Conservation (phyloP, 495 filamentous ascomycete species). For the Friedmanniomyces endolithicus region DNA sequence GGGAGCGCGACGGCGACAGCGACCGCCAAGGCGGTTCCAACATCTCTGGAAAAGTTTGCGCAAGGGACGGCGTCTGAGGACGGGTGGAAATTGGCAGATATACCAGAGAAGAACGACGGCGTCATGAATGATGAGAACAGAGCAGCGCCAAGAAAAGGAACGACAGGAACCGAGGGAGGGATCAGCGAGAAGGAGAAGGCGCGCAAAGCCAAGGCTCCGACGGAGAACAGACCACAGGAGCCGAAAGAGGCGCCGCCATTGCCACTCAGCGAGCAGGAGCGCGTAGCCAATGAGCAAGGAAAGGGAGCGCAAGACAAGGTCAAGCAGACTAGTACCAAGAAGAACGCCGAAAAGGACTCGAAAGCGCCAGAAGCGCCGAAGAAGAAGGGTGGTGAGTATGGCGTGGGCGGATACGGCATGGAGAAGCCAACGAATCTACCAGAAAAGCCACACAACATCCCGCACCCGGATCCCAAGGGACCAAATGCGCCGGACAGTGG, state of each 20-base stretch:
- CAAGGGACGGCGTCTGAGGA: conserved; percentile 35
- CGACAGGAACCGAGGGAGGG: conserved; percentile 75
- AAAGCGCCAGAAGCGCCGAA: conserved; percentile 37
- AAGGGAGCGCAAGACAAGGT: conserved; percentile 19
- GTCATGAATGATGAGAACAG: conserved; percentile 83
- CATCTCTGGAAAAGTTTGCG: conserved; percentile 26
- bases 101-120: conserved; percentile 68
- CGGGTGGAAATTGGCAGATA: conserved; percentile 42
- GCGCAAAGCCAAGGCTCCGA: conserved; percentile 45
- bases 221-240: conserved; percentile 63
- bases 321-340: conserved; percentile 34
- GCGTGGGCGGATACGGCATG: conserved; percentile 7
- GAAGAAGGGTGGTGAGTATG: conserved; percentile 6
- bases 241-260: conserved; percentile 77
- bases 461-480: conserved; percentile 49
- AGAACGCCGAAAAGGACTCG: conserved; percentile 44
- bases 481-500: conserved; percentile 32
- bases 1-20: conserved; percentile 37
- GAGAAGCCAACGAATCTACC: conserved; percentile 79
- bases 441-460: conserved; percentile 64
- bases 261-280: conserved; percentile 65
- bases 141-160: conserved; percentile 62
- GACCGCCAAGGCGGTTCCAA: conserved; percentile 25
- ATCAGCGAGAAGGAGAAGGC: conserved; percentile 74
- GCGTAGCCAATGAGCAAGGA: conserved; percentile 29